phyloP scores from a whole-genome alignment of 2,329 filamentous ascomycete species.

The Diaporthe citri region DNA sequence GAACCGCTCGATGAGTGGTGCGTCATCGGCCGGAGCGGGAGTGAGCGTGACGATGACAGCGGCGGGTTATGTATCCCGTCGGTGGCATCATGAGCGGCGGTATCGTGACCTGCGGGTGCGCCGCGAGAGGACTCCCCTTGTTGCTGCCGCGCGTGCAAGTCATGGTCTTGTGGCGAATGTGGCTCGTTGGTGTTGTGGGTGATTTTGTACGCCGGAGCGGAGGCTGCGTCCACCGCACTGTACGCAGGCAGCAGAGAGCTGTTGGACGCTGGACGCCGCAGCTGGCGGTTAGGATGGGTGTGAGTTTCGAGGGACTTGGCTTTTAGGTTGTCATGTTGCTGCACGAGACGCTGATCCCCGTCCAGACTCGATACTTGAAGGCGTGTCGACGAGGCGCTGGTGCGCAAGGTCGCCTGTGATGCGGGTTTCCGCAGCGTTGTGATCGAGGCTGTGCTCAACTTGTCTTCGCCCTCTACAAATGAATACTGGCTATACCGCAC shows the following conservation, averaged over 20 bases:
- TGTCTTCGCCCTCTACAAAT: background rate
- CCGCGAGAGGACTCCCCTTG: constrained; percentile 8
- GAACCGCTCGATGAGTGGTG: background rate
- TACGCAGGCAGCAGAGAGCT: background rate
- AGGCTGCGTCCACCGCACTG: background rate
- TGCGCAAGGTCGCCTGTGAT: background rate
- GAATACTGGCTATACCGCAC: constrained; percentile 10
- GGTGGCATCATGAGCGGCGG: background rate
- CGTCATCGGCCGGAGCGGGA: background rate
- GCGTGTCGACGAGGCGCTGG: background rate
- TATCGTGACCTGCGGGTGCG: background rate
- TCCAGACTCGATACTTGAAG: background rate
- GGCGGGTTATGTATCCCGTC: background rate
- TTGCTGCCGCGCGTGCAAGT: background rate
- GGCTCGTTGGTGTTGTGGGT: background rate
- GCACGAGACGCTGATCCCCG: background rate
- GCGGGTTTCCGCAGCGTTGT: background rate
- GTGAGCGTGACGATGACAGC: background rate
- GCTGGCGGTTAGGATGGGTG: no score
- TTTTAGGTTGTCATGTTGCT: background rate
- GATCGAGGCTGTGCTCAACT: background rate
- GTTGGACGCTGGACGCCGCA: background rate
- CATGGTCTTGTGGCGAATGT: background rate
- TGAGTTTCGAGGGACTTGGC: background rate
- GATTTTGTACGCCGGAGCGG: background rate